A percentile compares a stretch with the other conserved stretches of the same genome.
Conservation (phyloP, 2,329 filamentous ascomycete genomes). For the Fusarium sp. region DNA sequence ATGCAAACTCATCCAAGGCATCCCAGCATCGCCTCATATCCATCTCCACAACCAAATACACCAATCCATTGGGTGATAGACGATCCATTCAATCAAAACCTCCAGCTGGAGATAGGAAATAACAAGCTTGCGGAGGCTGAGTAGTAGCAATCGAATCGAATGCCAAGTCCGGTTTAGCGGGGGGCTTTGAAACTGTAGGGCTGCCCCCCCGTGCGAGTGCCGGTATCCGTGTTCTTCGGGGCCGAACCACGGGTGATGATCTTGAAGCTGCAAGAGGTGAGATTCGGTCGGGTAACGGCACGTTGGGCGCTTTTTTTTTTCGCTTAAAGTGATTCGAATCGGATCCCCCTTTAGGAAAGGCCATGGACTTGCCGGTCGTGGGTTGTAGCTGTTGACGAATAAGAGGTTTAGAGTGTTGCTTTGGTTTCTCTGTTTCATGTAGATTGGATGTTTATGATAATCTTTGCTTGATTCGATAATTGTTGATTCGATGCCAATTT, state of each 20-base stretch:
- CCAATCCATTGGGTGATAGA: background rate
- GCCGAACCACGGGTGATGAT: background rate
- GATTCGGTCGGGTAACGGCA: conserved; percentile 2
- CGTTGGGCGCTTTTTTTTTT: background rate
- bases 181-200: conserved; percentile 20
- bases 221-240: conserved; percentile 9
- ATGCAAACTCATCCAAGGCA: conserved; percentile 10
- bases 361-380: background rate
- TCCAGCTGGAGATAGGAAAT: background rate
- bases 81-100: background rate
- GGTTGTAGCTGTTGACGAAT: background rate
- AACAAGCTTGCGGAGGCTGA: background rate
- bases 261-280: background rate
- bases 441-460: background rate
- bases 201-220: conserved; percentile 16
- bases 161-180: conserved; percentile 25
- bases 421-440: background rate
- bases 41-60: background rate
- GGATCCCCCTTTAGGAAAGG: background rate
- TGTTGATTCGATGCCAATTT: background rate
- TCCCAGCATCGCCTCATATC: conserved; percentile 20
- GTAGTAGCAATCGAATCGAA: conserved; percentile 17
- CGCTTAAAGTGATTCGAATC: background rate
- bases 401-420: background rate
- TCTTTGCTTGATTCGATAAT: background rate